Percentiles rank a stretch among this genome's conserved stretches.
These are phyloP conservation scores for Linnemannia elongata DNA, from an alignment of 192 early-diverging fungal species.

Conservation along the genomic window DNA sequence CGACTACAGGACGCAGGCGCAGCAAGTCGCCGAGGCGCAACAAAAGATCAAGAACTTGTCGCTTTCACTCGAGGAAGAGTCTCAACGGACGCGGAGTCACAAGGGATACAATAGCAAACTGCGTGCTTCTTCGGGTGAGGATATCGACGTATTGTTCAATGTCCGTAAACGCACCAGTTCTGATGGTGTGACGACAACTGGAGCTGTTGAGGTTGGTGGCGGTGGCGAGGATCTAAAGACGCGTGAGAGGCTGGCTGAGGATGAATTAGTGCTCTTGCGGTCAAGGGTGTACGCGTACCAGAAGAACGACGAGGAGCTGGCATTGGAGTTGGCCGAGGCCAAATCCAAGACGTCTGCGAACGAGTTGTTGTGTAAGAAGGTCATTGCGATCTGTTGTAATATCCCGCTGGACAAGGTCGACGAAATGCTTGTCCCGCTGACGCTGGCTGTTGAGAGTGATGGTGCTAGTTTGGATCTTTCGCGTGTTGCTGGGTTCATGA, in stretches of 20 bases:
- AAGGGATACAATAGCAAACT: constrained; percentile 36
- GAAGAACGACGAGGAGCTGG: constrained; percentile 61
- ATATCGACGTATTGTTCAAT: constrained; percentile 36
- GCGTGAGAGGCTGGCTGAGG: constrained; percentile 40
- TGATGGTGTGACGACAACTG: background rate
- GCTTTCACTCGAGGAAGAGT: constrained; percentile 65
- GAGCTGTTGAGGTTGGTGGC: background rate
- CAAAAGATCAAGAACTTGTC: constrained; percentile 73
- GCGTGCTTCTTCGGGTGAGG: constrained; percentile 19
- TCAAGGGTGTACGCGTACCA: constrained; percentile 55
- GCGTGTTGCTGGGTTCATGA: constrained; percentile 65
- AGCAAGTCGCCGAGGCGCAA: constrained; percentile 71
- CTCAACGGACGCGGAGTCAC: constrained; percentile 53
- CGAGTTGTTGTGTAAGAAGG: constrained; percentile 84
- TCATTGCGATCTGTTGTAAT: constrained; percentile 90
- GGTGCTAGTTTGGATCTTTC: constrained; percentile 63
- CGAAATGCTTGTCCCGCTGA: constrained; percentile 78
- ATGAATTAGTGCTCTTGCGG: constrained; percentile 52
- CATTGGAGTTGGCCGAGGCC: constrained; percentile 69
- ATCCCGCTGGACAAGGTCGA: constrained; percentile 85
- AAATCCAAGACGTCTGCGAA: constrained; percentile 69
- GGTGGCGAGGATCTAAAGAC: background rate
- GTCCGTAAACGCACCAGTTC: background rate
- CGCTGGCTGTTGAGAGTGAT: constrained; percentile 86
- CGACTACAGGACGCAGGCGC: constrained; percentile 61